Percentiles rank a stretch among this genome's conserved stretches.
These are phyloP conservation scores for Claviceps digitariae DNA, from an alignment of 2,329 filamentous ascomycete genomes.

Conservation along the genomic window DNA sequence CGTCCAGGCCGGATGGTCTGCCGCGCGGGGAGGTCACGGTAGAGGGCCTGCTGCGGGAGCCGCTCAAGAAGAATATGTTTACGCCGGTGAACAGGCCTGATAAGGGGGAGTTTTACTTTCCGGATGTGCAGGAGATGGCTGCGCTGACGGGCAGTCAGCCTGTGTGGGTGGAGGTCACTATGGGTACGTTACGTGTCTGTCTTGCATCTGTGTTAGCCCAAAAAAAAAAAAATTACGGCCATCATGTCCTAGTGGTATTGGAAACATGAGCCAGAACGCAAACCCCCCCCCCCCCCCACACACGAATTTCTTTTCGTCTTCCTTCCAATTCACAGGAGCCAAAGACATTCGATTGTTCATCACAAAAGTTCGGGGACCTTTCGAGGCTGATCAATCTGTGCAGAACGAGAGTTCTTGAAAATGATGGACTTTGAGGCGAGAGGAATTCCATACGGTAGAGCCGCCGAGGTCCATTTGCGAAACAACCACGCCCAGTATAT, in stretches of 20 bases:
- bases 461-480: constrained; percentile 79
- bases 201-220: no score
- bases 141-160: constrained; percentile 65
- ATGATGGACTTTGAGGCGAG: constrained; percentile 62
- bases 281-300: no score
- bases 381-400: neutral
- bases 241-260: no score
- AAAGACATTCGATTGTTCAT: no score
- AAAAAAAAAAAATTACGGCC: no score
- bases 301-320: no score
- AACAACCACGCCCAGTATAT: constrained; percentile 99
- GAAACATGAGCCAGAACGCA: no score
- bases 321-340: no score
- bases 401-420: constrained; percentile 66
- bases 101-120: constrained; percentile 83
- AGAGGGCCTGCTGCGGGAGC: constrained; percentile 73
- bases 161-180: constrained; percentile 92
- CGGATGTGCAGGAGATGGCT: constrained; percentile 88
- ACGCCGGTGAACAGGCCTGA: constrained; percentile 82
- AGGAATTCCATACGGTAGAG: constrained; percentile 78
- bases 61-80: constrained; percentile 97
- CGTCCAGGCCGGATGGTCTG: constrained; percentile 50
- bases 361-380: no score
- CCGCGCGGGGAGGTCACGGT: constrained; percentile 60
- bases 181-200: constrained; percentile 46